Evolutionary conservation across 805 yeast genomes (phyloP).

Genomic region (Starmera pachycereana): DNA sequence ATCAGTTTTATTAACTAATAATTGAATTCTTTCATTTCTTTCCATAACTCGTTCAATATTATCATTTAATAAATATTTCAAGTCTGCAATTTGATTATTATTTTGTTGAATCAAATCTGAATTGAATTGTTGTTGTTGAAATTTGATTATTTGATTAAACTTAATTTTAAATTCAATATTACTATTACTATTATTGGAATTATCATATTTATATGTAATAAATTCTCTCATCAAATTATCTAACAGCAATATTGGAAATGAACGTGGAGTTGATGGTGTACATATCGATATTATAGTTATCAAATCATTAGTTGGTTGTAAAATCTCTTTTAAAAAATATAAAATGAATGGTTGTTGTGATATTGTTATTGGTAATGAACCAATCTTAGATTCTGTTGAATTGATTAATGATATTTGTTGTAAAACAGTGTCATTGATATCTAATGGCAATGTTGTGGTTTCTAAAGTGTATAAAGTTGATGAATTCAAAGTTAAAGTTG

Average conservation of each 20-base stretch:
- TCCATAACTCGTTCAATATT: slow-evolving; percentile 49
- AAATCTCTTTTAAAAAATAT: slow-evolving; percentile 12
- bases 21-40: slow-evolving; percentile 48
- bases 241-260: slow-evolving; percentile 11
- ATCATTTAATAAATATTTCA: slow-evolving; percentile 46
- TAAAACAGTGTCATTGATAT: slow-evolving; percentile 35
- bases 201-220: slow-evolving; percentile 23
- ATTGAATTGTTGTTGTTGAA: slow-evolving; percentile 37
- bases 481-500: slow-evolving; percentile 42
- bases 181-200: no score
- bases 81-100: slow-evolving; percentile 44
- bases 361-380: slow-evolving; percentile 12
- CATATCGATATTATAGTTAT: slow-evolving; percentile 14
- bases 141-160: slow-evolving; percentile 45
- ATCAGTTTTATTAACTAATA: slow-evolving; percentile 52
- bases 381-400: slow-evolving; percentile 27
- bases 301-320: slow-evolving; percentile 12
- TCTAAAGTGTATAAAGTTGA: slow-evolving; percentile 52
- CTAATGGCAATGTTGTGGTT: slow-evolving; percentile 29
- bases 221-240: slow-evolving; percentile 34
- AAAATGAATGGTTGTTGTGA: slow-evolving; percentile 6
- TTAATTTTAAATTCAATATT: slow-evolving; percentile 42
- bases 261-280: slow-evolving; percentile 9
- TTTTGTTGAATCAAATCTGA: slow-evolving; percentile 23
- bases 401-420: slow-evolving; percentile 46